These are phyloP conservation scores for Phragmites australis DNA, from an alignment of 176 grass and related monocot genomes.

Conservation along the genomic window DNA sequence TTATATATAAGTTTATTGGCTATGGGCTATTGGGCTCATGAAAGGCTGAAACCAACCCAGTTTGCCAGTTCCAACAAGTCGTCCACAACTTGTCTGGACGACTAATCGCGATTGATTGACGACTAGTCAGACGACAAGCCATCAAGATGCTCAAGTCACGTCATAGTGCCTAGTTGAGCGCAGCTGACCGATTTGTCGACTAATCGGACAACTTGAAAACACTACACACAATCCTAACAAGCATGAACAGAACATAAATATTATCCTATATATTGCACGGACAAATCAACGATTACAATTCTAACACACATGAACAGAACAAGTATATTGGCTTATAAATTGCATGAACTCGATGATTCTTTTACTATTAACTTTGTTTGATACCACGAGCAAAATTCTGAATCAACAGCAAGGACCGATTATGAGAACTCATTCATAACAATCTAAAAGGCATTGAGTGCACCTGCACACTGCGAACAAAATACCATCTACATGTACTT, in stretches of 20 bases:
- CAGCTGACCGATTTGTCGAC: no score
- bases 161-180: no score
- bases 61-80: no score
- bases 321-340: background rate
- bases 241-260: background rate
- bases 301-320: background rate
- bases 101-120: no score
- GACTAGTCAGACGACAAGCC: no score
- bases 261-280: background rate
- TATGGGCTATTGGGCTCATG: no score
- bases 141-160: no score
- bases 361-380: background rate
- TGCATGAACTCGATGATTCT: background rate
- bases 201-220: no score
- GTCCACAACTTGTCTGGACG: no score
- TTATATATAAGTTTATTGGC: no score
- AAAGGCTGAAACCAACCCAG: no score
- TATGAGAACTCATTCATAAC: background rate
- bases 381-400: background rate
- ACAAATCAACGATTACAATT: background rate
- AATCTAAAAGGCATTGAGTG: background rate
- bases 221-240: background rate
- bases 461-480: background rate
- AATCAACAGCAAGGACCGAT: background rate
- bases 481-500: background rate